phyloP scores from a whole-genome alignment of 805 yeast genomes.

The Monosporozyma unispora region DNA sequence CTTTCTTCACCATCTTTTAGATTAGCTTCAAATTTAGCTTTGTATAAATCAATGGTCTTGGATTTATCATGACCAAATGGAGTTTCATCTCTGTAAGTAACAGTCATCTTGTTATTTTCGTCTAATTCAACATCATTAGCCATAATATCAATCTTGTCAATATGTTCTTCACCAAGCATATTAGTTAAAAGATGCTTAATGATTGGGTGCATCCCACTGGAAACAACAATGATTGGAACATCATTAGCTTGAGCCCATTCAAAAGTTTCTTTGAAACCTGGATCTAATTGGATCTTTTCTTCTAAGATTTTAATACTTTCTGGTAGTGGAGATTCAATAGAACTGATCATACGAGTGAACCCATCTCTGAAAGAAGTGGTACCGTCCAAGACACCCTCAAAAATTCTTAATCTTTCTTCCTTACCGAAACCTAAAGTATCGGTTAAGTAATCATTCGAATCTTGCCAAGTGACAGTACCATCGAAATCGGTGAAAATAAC shows the following conservation, averaged over 20 bases:
- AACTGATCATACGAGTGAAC: slow-evolving; percentile 74
- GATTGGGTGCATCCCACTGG: slow-evolving; percentile 90
- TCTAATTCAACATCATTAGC: slow-evolving; percentile 63
- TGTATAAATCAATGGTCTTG: slow-evolving; percentile 50
- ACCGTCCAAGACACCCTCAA: slow-evolving; percentile 64
- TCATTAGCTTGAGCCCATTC: slow-evolving; percentile 63
- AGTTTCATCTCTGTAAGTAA: slow-evolving; percentile 76
- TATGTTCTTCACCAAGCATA: slow-evolving; percentile 70
- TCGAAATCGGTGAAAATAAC: slow-evolving; percentile 96
- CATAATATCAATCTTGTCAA: slow-evolving; percentile 64
- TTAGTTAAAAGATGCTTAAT: slow-evolving; percentile 67
- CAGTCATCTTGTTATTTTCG: slow-evolving; percentile 64
- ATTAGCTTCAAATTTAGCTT: slow-evolving; percentile 25
- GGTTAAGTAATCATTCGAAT: slow-evolving; percentile 85
- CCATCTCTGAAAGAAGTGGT: slow-evolving; percentile 70
- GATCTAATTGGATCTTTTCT: slow-evolving; percentile 66
- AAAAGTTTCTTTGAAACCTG: slow-evolving; percentile 79
- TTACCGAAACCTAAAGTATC: slow-evolving; percentile 84
- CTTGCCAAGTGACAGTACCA: slow-evolving; percentile 94
- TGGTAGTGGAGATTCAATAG: slow-evolving; percentile 65
- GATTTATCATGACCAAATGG: slow-evolving; percentile 94
- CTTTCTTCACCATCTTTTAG: slow-evolving; percentile 30
- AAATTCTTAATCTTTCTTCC: slow-evolving; percentile 54
- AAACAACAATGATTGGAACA: slow-evolving; percentile 80
- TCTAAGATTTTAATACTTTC: slow-evolving; percentile 69